Percentiles rank a stretch among this genome's conserved stretches.
These are phyloP conservation scores for Ochetophila trinervis DNA, from an alignment of 306 rosid species.

Conservation along the genomic window DNA sequence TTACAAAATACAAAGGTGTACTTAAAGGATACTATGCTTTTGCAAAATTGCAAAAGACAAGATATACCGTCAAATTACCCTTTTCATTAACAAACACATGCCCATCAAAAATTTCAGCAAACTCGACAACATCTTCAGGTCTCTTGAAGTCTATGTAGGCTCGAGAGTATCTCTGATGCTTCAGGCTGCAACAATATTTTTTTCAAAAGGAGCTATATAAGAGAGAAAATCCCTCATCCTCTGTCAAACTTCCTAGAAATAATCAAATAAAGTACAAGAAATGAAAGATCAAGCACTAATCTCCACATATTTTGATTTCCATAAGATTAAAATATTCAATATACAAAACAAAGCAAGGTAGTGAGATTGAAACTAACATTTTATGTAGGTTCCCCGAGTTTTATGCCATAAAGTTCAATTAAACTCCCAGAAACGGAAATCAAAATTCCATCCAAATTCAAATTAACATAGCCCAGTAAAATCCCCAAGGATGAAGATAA, in stretches of 20 bases:
- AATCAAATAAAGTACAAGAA: not conserved
- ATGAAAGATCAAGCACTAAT: not conserved
- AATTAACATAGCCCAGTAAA: no score
- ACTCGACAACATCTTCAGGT: conserved; percentile 76
- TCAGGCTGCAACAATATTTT: conserved; percentile 59
- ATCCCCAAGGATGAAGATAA: no score
- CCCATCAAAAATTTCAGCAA: conserved; percentile 77
- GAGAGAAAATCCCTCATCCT: conserved; percentile 8
- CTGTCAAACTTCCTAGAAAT: conserved; percentile 6
- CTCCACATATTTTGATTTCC: conserved; percentile 2
- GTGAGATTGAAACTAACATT: not conserved
- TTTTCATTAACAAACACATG: conserved; percentile 91
- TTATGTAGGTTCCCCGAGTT: not conserved
- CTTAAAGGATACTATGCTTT: not conserved
- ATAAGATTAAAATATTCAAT: not conserved
- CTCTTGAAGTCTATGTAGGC: conserved; percentile 74
- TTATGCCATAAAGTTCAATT: no score
- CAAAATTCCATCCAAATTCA: no score
- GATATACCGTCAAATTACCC: conserved; percentile 40
- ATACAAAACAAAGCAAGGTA: not conserved
- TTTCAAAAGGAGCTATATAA: conserved; percentile 19
- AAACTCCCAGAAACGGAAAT: no score
- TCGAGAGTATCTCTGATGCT: conserved; percentile 69
- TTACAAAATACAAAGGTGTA: not conserved
- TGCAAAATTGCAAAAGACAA: not conserved